Evolutionary conservation across 2,329 filamentous ascomycete genomes (phyloP), one percentile per base, ranked within the genome.

Genomic region (Diaporthe vaccinii): DNA sequence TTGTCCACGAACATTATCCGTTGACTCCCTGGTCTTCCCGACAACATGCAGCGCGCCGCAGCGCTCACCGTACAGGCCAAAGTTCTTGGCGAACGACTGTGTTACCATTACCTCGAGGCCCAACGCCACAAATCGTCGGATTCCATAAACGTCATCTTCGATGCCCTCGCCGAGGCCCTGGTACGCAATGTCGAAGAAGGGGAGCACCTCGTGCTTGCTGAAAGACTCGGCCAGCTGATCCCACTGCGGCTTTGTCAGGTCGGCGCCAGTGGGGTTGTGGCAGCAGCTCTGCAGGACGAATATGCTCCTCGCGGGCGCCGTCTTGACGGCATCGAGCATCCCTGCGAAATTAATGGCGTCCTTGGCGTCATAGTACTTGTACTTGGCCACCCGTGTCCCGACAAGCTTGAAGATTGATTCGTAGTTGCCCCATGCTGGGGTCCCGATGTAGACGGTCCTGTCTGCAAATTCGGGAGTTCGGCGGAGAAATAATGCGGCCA

Each of bases 21-120:
- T 74, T 2, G 61, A 65, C 25, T 65, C 25, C 25, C 4, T 65
- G 7, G 61, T 65, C 61, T 46, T 65, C 9, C 61, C 61, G n/a
- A 82, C 78, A 3, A 80, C 76, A 68, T 83, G 81, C 4, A 83
- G 76, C 3, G 80, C 82, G 1, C 83, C 83, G 34, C 78, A 80
- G 17, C 83, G 78, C 77, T 85, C 82, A 1, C 83, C 82, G 65
- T 84, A 84, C 1, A 85, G 68, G 0, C 79, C 84, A 76, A 85
- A 83, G 74, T 84, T 84, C 78, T 85, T 85, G n/a, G 83, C 81
- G 70, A 85, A 84, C 0, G 82, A 84, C 77, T 85, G 84, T 0
- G 80, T 78, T 3, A 84, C 77, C 41, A 67, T n/a, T 2, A 51
- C 44, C 61, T 67, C 61, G 28, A 67, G 61, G 20, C 44, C 61